Conservation (phyloP, 495 filamentous ascomycete genomes). For the Penicillium mononematosum region DNA sequence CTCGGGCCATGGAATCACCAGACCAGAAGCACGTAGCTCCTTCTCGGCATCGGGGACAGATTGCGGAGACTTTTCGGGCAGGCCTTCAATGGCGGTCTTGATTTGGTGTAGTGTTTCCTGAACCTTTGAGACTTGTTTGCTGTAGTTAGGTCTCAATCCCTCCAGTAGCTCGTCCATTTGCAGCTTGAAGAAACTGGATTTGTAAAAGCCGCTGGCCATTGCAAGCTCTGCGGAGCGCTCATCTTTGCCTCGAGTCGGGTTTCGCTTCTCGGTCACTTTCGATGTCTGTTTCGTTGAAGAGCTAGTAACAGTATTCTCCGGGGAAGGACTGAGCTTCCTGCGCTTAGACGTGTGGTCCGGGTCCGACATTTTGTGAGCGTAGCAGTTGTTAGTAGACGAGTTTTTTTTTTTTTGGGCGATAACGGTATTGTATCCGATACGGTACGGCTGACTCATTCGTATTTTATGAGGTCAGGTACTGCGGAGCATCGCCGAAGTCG, state of each 20-base stretch:
- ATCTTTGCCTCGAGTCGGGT: slow-evolving; percentile 21
- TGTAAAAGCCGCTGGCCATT: slow-evolving; percentile 52
- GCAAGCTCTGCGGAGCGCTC: slow-evolving; percentile 42
- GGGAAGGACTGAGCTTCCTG: slow-evolving; percentile 39
- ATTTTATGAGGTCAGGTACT: slow-evolving; percentile 19
- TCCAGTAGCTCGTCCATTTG: slow-evolving; percentile 81
- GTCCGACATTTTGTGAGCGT: slow-evolving; percentile 29
- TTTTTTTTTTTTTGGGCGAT: slow-evolving; percentile 32
- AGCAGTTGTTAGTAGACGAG: slow-evolving; percentile 1
- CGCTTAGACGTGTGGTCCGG: slow-evolving; percentile 36
- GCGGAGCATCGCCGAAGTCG: slow-evolving; percentile 39
- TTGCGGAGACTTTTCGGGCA: slow-evolving; percentile 56
- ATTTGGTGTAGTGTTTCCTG: slow-evolving; percentile 70
- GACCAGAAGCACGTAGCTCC: slow-evolving; percentile 59
- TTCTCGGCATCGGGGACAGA: slow-evolving; percentile 65
- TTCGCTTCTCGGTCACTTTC: slow-evolving; percentile 16
- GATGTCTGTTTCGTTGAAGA: slow-evolving; percentile 6
- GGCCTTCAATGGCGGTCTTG: slow-evolving; percentile 70
- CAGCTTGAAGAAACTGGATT: slow-evolving; percentile 77
- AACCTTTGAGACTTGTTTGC: slow-evolving; percentile 59
- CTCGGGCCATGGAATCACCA: slow-evolving; percentile 77
- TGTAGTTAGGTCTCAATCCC: slow-evolving; percentile 66
- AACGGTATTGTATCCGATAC: slow-evolving; percentile 19
- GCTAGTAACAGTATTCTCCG: slow-evolving; percentile 23
- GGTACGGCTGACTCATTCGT: slow-evolving; percentile 11